Percentiles rank a stretch among this genome's conserved stretches.
Evolutionary conservation across 108 stramenopile genomes (phyloP).

Genomic region (Pseudonitzschia pungens): DNA sequence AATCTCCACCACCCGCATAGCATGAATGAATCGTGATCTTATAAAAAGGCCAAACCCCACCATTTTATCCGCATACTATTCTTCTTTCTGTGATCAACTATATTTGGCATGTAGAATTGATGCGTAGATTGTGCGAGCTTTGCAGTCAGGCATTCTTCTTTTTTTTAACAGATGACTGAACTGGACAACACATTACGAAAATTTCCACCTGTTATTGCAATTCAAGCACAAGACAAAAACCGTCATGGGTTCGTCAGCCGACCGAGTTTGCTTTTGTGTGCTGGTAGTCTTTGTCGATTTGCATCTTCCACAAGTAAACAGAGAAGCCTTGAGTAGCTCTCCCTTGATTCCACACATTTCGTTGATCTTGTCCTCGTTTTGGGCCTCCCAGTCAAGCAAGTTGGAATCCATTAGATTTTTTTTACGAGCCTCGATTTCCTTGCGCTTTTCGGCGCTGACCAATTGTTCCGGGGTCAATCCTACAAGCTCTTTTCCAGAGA

Average conservation of each 20-base stretch:
- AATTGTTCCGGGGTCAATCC: slow-evolving; percentile 72
- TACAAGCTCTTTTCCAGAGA: slow-evolving; percentile 53
- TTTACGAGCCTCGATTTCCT: slow-evolving; percentile 55
- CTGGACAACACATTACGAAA: slow-evolving; percentile 9
- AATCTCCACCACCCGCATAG: neutral
- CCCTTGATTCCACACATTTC: slow-evolving; percentile 90
- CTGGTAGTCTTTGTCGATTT: slow-evolving; percentile 94
- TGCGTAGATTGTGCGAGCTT: no score
- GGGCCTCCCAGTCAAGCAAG: slow-evolving; percentile 85
- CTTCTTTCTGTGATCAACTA: no score
- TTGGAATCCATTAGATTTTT: slow-evolving; percentile 71
- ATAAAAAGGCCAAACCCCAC: neutral
- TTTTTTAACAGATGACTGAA: no score
- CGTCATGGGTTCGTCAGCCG: slow-evolving; percentile 99
- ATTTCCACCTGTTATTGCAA: slow-evolving; percentile 22
- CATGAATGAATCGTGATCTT: neutral
- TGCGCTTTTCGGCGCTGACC: slow-evolving; percentile 64
- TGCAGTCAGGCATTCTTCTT: no score
- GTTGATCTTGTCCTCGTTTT: slow-evolving; percentile 89
- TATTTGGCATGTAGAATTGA: no score
- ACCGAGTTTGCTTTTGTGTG: slow-evolving; percentile 97
- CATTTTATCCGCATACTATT: neutral
- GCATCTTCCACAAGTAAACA: slow-evolving; percentile 94
- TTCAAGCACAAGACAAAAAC: slow-evolving; percentile 58
- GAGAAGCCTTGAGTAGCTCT: slow-evolving; percentile 78